Evolutionary conservation across 495 filamentous ascomycete species (phyloP).

Genomic region (Xylaria longipes): DNA sequence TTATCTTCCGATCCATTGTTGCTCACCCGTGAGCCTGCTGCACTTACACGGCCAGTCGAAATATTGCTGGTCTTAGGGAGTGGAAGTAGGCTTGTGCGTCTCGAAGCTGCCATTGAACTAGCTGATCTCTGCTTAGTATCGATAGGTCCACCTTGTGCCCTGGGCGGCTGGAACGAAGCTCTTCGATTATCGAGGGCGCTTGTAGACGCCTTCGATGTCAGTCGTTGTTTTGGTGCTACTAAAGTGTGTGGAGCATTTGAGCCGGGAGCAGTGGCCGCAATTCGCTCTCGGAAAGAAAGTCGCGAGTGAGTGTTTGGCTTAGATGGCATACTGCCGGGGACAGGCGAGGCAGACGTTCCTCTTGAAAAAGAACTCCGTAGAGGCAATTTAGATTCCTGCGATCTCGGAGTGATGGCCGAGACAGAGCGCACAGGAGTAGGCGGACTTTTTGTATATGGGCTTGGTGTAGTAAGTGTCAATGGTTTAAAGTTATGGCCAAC

Average conservation of each 20-base stretch:
- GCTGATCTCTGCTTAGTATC: conserved; percentile 47
- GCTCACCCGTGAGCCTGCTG: conserved; percentile 25
- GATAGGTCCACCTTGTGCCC: conserved; percentile 32
- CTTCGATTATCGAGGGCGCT: conserved; percentile 48
- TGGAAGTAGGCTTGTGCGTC: conserved; percentile 59
- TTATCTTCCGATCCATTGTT: conserved; percentile 8
- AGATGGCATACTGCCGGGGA: conserved; percentile 47
- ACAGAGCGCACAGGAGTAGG: conserved; percentile 42
- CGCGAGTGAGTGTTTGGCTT: conserved; percentile 40
- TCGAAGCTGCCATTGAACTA: conserved; percentile 54
- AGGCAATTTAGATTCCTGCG: conserved; percentile 52
- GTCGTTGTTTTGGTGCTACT: conserved; percentile 44
- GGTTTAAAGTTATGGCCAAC: conserved; percentile 75
- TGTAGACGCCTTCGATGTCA: conserved; percentile 38
- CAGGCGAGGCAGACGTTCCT: conserved; percentile 48
- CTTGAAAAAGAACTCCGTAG: conserved; percentile 54
- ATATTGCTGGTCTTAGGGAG: conserved; percentile 44
- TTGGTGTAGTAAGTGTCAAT: conserved; percentile 65
- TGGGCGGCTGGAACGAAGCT: conserved; percentile 54
- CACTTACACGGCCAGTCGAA: conserved; percentile 38
- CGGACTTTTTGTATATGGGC: conserved; percentile 62
- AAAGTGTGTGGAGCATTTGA: conserved; percentile 41
- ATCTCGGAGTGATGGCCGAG: conserved; percentile 47
- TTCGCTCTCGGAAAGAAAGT: conserved; percentile 57
- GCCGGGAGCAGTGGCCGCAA: conserved; percentile 47